These are phyloP conservation scores for Tuber magnatum DNA, from an alignment of 495 filamentous ascomycete species.

Conservation along the genomic window DNA sequence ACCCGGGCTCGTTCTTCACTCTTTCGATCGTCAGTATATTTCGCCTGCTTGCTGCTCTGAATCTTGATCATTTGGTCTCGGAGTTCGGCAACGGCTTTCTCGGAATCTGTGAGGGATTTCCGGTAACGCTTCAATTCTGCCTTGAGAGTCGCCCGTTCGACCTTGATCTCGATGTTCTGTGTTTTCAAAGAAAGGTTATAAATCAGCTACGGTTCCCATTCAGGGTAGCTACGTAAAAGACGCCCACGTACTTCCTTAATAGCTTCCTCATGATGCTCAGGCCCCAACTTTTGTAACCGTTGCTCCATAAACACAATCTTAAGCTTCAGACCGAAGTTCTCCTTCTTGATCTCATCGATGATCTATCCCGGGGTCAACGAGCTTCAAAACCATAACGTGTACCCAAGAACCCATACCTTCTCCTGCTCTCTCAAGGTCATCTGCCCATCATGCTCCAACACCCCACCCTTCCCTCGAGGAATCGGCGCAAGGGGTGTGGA, in stretches of 20 bases:
- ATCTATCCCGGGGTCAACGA: conserved; percentile 44
- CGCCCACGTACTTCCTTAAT: conserved; percentile 56
- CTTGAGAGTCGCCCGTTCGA: conserved; percentile 78
- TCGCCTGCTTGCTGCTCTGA: conserved; percentile 57
- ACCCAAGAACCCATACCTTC: conserved; percentile 50
- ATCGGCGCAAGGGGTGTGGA: conserved; percentile 73
- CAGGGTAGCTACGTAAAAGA: background rate
- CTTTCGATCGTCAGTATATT: conserved; percentile 46
- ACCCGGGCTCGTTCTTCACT: conserved; percentile 45
- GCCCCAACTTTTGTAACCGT: conserved; percentile 72
- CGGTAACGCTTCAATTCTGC: conserved; percentile 74
- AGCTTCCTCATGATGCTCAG: conserved; percentile 75
- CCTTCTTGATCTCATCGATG: conserved; percentile 92
- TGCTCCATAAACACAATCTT: conserved; percentile 77
- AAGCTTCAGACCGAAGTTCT: conserved; percentile 71
- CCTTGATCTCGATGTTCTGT: conserved; percentile 86
- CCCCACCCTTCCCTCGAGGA: conserved; percentile 51
- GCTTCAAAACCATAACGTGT: background rate
- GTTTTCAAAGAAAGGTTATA: conserved; percentile 10
- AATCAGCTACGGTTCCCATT: background rate
- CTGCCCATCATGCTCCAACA: conserved; percentile 71
- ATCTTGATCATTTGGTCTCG: conserved; percentile 66
- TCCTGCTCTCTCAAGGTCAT: conserved; percentile 90
- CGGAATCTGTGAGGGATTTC: conserved; percentile 67
- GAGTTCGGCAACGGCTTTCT: conserved; percentile 70